phyloP scores from a whole-genome alignment of 345 rosid species.

The Salix udensis region DNA sequence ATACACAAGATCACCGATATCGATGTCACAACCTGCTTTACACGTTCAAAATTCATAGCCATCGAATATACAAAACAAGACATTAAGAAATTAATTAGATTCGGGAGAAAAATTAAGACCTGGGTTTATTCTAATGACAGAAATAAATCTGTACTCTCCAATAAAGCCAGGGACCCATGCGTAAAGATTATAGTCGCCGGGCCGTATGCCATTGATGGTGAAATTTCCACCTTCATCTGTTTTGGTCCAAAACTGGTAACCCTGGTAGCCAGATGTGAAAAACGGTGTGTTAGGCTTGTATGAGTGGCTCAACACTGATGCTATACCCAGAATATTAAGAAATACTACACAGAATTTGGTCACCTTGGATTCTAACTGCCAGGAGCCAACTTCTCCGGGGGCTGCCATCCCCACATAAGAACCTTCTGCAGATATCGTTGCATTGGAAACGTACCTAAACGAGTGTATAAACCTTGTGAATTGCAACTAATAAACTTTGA shows the following conservation, averaged over 20 bases:
- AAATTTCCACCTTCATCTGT: slow-evolving; percentile 59
- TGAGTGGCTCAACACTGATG: neutral
- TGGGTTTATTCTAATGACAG: slow-evolving; percentile 36
- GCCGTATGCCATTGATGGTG: slow-evolving; percentile 40
- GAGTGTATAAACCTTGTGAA: neutral
- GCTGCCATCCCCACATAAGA: slow-evolving; percentile 78
- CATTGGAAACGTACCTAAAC: slow-evolving; percentile 44
- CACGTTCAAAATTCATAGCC: neutral
- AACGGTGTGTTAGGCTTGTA: neutral
- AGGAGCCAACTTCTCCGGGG: slow-evolving; percentile 74
- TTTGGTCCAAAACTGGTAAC: slow-evolving; percentile 77
- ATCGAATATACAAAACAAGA: neutral
- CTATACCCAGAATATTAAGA: too few species aligned
- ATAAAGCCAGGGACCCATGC: slow-evolving; percentile 86
- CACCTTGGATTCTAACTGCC: slow-evolving; percentile 86
- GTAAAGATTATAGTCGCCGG: slow-evolving; percentile 62
- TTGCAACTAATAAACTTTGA: too few species aligned
- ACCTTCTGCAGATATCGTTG: slow-evolving; percentile 38
- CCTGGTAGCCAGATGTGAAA: slow-evolving; percentile 28
- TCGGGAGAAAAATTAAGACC: slow-evolving; percentile 31
- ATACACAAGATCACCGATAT: slow-evolving; percentile 57
- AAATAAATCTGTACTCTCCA: slow-evolving; percentile 59
- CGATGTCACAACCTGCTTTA: slow-evolving; percentile 42
- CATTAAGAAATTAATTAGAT: neutral
- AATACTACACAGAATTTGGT: neutral